A percentile compares a stretch with the other conserved stretches of the same genome.
phyloP scores from a whole-genome alignment of 140 eudicot species.

The Flaveria floridana region DNA sequence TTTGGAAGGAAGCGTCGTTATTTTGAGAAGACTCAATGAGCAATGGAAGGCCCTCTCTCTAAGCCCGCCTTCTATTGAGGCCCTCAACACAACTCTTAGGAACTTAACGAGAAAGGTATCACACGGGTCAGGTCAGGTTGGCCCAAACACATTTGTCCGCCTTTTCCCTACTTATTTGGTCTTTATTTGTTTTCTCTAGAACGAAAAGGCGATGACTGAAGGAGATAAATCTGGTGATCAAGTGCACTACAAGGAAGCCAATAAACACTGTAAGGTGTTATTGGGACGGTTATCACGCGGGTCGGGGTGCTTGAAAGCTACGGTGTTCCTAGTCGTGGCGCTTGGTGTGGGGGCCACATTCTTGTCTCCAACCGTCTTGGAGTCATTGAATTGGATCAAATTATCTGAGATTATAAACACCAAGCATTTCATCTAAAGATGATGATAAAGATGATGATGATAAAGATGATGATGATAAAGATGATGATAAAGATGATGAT shows the following conservation, averaged over 20 bases:
- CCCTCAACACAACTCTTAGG: slow-evolving; percentile 51
- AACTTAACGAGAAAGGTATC: slow-evolving; percentile 62
- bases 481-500: neutral
- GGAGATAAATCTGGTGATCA: slow-evolving; percentile 35
- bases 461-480: slow-evolving; percentile 18
- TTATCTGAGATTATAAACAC: slow-evolving; percentile 42
- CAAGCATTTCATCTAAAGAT: slow-evolving; percentile 33
- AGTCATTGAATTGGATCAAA: slow-evolving; percentile 54
- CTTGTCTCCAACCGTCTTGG: slow-evolving; percentile 38
- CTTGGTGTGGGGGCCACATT: slow-evolving; percentile 56
- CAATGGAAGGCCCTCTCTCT: slow-evolving; percentile 60
- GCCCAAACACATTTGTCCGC: neutral
- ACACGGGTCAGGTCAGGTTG: neutral
- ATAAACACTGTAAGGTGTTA: slow-evolving; percentile 56
- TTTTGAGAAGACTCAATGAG: slow-evolving; percentile 53
- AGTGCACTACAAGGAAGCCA: slow-evolving; percentile 45
- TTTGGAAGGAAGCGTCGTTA: slow-evolving; percentile 59
- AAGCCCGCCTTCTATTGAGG: slow-evolving; percentile 56
- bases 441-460: slow-evolving; percentile 16
- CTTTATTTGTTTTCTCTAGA: slow-evolving; percentile 26
- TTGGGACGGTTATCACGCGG: slow-evolving; percentile 50
- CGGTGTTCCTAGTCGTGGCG: slow-evolving; percentile 36
- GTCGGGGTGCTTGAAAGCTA: slow-evolving; percentile 58
- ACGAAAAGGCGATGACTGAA: slow-evolving; percentile 40
- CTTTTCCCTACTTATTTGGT: neutral